Evolutionary conservation across 805 yeast species (phyloP).

Genomic region (Candida pseudoglaebosa): DNA sequence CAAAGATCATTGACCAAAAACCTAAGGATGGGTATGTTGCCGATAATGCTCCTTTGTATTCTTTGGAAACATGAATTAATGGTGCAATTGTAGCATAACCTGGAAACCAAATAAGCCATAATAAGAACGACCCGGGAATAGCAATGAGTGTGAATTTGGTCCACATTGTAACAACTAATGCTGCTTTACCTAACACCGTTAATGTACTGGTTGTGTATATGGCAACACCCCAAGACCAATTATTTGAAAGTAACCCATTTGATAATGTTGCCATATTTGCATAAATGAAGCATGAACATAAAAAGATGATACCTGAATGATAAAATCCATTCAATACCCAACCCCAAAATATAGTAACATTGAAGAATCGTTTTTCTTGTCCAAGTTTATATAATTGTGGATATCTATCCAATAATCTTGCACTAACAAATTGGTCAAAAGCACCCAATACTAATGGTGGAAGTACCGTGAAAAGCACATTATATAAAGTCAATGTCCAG

Average conservation of each 20-base stretch:
- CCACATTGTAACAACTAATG: constrained; percentile 88
- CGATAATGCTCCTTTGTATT: constrained; percentile 74
- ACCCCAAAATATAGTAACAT: constrained; percentile 91
- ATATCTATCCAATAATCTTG: constrained; percentile 82
- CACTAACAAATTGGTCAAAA: constrained; percentile 93
- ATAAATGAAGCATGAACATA: constrained; percentile 68
- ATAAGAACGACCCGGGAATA: constrained; percentile 85
- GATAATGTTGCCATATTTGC: constrained; percentile 60
- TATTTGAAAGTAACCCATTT: constrained; percentile 71
- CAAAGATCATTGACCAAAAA: constrained; percentile 80
- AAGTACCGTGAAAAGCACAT: constrained; percentile 86
- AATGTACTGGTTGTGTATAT: constrained; percentile 81
- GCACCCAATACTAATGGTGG: constrained; percentile 97
- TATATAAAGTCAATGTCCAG: constrained; percentile 95
- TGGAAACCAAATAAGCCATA: constrained; percentile 88
- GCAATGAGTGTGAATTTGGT: constrained; percentile 88
- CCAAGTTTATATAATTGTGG: constrained; percentile 93
- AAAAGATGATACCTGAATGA: constrained; percentile 82
- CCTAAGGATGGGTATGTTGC: constrained; percentile 72
- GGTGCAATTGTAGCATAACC: constrained; percentile 86
- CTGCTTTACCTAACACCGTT: constrained; percentile 94
- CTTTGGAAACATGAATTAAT: constrained; percentile 70
- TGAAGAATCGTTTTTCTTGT: constrained; percentile 82
- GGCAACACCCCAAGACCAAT: constrained; percentile 95
- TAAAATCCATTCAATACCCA: constrained; percentile 96